phyloP scores from a whole-genome alignment of 345 rosid species.

The Excoecaria cochinchinensis region DNA sequence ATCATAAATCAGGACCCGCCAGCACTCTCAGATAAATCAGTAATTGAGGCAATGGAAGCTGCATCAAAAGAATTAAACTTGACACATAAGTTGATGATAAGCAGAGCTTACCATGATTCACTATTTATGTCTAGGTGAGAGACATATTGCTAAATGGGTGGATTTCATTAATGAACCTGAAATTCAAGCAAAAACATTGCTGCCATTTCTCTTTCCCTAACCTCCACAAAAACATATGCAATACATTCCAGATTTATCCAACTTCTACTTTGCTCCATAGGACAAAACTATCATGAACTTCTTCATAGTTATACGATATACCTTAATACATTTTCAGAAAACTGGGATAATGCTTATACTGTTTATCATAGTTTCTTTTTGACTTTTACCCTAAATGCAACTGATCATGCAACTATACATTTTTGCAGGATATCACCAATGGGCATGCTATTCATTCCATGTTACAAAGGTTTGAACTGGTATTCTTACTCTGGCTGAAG shows the following conservation, averaged over 20 bases:
- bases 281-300: neutral
- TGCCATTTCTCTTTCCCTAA: neutral
- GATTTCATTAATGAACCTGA: neutral
- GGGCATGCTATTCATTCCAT: conserved; percentile 98
- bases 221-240: neutral
- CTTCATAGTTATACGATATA: neutral
- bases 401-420: conserved; percentile 16
- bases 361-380: neutral
- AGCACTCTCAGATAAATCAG: conserved; percentile 63
- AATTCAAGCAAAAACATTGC: neutral
- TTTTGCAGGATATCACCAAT: conserved; percentile 78
- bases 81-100: conserved; percentile 75
- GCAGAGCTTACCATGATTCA: conserved; percentile 98
- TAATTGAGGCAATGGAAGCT: conserved; percentile 63
- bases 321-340: neutral
- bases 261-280: neutral
- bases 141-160: conserved; percentile 1
- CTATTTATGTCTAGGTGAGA: conserved; percentile 91
- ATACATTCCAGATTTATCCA: neutral
- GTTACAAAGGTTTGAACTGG: conserved; percentile 71
- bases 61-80: conserved; percentile 69
- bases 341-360: neutral
- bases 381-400: neutral
- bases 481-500: neutral
- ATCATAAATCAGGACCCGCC: conserved; percentile 96